Evolutionary conservation across 371 early-diverging fungal species (phyloP).

Genomic region (Lichtheimia ramosa): DNA sequence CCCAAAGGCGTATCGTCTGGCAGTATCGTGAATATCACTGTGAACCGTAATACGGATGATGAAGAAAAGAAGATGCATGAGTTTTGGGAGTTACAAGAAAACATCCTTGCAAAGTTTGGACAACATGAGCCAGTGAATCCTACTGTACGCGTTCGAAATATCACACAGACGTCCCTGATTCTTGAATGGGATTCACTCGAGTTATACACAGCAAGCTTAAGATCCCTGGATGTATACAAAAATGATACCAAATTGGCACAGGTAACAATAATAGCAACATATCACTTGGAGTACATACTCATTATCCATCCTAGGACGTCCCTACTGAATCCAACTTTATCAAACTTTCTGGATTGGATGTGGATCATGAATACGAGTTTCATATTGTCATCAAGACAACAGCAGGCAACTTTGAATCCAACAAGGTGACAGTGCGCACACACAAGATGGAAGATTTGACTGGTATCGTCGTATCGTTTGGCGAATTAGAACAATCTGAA

Average conservation of each 20-base stretch:
- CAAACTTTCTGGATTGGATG: conserved; percentile 86
- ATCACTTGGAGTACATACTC: no score
- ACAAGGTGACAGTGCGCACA: conserved; percentile 74
- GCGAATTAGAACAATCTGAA: conserved; percentile 69
- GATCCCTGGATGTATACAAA: conserved; percentile 83
- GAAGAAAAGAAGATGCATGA: conserved; percentile 80
- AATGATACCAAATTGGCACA: conserved; percentile 60
- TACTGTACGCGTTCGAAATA: conserved; percentile 65
- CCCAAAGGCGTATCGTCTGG: conserved; percentile 92
- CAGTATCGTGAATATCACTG: conserved; percentile 91
- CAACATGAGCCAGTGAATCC: conserved; percentile 77
- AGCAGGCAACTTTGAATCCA: conserved; percentile 81
- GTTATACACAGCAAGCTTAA: conserved; percentile 75
- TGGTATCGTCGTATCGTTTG: conserved; percentile 92
- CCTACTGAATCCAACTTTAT: conserved; percentile 60
- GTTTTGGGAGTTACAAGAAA: conserved; percentile 84
- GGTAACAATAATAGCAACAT: conserved; percentile 29
- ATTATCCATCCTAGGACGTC: conserved; percentile 29
- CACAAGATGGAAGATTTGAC: conserved; percentile 92
- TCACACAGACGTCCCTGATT: conserved; percentile 89
- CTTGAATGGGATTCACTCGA: conserved; percentile 88
- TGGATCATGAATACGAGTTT: conserved; percentile 86
- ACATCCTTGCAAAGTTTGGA: conserved; percentile 78
- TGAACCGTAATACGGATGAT: conserved; percentile 81
- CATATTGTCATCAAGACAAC: conserved; percentile 86